Evolutionary conservation across 2,329 filamentous ascomycete genomes (phyloP).

Genomic region (Sporothrix mexicana): DNA sequence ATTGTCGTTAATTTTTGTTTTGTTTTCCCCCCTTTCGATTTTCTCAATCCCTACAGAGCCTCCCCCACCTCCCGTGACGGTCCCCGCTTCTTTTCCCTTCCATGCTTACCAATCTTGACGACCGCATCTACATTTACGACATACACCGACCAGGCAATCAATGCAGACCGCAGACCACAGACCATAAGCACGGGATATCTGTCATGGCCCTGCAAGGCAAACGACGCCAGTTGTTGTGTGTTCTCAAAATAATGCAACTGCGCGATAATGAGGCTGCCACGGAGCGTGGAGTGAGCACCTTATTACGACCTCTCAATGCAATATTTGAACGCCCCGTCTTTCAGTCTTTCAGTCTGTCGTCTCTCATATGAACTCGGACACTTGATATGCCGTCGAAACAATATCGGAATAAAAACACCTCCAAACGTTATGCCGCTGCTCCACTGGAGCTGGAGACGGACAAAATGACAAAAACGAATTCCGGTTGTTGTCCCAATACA

Average conservation of each 20-base stretch:
- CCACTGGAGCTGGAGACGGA: too few species aligned
- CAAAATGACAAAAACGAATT: too few species aligned
- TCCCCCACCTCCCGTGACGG: too few species aligned
- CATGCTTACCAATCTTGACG: constrained; percentile 24
- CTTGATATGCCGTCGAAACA: background rate
- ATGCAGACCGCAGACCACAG: background rate
- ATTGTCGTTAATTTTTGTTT: background rate
- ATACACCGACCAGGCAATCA: background rate
- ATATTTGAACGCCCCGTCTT: too few species aligned
- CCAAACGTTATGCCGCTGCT: background rate
- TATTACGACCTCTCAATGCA: background rate
- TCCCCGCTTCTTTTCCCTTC: constrained; percentile 15
- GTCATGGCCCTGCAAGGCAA: too few species aligned
- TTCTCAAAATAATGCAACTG: background rate
- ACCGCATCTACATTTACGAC: background rate
- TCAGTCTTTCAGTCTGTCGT: too few species aligned
- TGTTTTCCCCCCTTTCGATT: background rate
- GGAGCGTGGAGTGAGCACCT: background rate
- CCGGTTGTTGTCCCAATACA: too few species aligned
- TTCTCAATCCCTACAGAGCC: background rate
- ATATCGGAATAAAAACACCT: background rate
- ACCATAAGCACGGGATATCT: background rate
- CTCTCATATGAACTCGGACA: background rate
- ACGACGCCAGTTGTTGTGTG: background rate
- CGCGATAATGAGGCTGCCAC: background rate